Base-by-base conservation (phyloP, 352 stramenopile genomes). In the Phytophthora megakarya region DNA sequence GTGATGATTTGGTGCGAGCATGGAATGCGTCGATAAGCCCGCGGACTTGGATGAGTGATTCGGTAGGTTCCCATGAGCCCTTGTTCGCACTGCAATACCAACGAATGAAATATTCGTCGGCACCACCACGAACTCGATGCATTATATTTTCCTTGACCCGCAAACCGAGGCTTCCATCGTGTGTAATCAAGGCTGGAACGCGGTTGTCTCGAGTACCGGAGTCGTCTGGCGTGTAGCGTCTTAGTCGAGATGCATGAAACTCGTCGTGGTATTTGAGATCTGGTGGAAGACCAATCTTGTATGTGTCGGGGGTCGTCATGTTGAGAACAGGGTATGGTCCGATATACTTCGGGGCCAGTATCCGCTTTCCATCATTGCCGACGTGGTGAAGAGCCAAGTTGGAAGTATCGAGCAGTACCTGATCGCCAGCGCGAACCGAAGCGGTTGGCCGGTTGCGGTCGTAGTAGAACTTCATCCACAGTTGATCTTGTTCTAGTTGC, bases 401-500 rank as follows among this genome's bases (percentile, higher is more conserved):
- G 13, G 43, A 25, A 3, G 32, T 54, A 37, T 54, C 32, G 2
- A 62, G 9, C 13, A 62, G 4, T 2, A 62, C 30, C 42, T 59
- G 15, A 40, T 65, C 38, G 5, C 46, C 57, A 33, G 59, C 28
- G 0, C 1, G 6, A 48, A 65, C 40, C 3, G 28, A 30, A 21
- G 16, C 3, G n/a, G 26, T 19, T 3, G 45, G 46, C 46, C 19
- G 12, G 10, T 52, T 65, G 25, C 30, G 46, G 10, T 65, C 56
- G 21, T 28, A 46, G 16, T 46, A 59, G 30, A 28, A 32, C 30
- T 52, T 65, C 46, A 58, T 52, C 3, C 56, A 23, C n/a, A 50
- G 45, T 9, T 65, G 56, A 11, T 45, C 45, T 40, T 55, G 46
- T 9, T 56, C 37, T 1, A 65, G 56, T 5, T n/a, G 26, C 18